Evolutionary conservation across 2,329 filamentous ascomycete genomes (phyloP), one percentile per base, ranked within the genome.

Genomic region (Bisporella sp.): DNA sequence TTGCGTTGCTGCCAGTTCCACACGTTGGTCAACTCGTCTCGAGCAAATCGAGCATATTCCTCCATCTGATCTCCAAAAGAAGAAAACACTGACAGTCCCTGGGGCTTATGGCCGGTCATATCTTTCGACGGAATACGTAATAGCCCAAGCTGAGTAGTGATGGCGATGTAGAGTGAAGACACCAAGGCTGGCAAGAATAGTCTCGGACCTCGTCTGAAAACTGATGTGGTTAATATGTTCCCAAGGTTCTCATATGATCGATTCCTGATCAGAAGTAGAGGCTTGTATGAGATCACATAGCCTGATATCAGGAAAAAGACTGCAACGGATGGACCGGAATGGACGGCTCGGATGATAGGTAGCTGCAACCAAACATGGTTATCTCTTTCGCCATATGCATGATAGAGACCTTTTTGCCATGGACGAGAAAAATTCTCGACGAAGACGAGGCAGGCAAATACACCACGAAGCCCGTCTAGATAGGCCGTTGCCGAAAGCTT

Each of bases 301-400:
- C 73, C 73, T 1, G 72, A 74, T 29, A 76, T 71, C 52, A 75
- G 66, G 59, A 75, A 75, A 61, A 76, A 75, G 41, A 75, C 65
- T 54, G 71, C 67, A 2, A 75, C 73, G 65, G 69, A 69, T 11
- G 71, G 65, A 11, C 72, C 72, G 12, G 68, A 68, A 55, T 67
- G 73, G 6, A 73, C 46, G 29, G 73, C 58, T n/a, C 71, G 68
- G 2, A 72, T n/a, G 50, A 71, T 69, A 1, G 72, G 72, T 5
- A 73, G 61, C 55, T 74, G 72, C 13, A 74, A 53, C 11, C 61
- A 43, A 41, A 50, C 54, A n/a, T 61, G 57, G 13, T 64, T 57
- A 45, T 66, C 60, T 45, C 67, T 64, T 6, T 46, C 43, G 4
- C 51, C 51, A 32, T 57, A 59, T 8, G 49, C 54, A n/a, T 49